Percentiles rank a stretch among this genome's conserved stretches.
phyloP scores from a whole-genome alignment of 129 eudicot species.

The Escallonia herrerae region DNA sequence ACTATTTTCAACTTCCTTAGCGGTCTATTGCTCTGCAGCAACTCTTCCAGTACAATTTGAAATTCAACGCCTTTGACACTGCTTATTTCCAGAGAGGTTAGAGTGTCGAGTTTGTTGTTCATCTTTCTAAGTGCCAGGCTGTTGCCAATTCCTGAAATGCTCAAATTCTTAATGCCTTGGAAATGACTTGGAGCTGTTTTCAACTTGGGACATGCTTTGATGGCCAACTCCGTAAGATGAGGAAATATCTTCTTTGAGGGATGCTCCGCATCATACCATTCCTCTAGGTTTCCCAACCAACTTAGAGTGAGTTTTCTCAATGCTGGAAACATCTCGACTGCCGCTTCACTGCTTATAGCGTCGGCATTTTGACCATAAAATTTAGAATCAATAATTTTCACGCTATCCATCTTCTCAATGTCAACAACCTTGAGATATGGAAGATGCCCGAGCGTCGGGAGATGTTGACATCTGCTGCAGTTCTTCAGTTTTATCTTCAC shows the following conservation, averaged over 20 bases:
- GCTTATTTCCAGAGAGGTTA: neutral
- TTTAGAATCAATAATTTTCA: neutral
- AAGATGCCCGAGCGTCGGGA: constrained; percentile 8
- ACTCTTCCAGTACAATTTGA: neutral
- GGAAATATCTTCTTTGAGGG: neutral
- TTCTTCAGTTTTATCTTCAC: neutral
- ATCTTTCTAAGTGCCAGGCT: neutral
- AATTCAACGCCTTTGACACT: neutral
- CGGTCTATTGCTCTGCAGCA: neutral
- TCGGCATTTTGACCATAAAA: neutral
- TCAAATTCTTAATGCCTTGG: neutral
- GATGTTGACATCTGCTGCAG: neutral
- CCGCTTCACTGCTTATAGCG: neutral
- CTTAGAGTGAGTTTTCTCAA: neutral
- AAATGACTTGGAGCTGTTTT: constrained; percentile 1
- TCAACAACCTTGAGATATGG: neutral
- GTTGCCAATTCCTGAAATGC: neutral
- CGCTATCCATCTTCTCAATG: neutral
- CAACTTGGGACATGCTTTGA: neutral
- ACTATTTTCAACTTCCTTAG: neutral
- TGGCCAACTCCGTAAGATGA: neutral
- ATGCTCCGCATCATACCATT: constrained; percentile 7
- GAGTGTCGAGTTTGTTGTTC: neutral
- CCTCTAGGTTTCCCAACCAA: neutral
- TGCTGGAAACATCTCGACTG: neutral